A percentile compares a stretch with the other conserved stretches of the same genome.
Conservation (phyloP, 345 rosid species). For the Rhodomyrtus tomentosa region DNA sequence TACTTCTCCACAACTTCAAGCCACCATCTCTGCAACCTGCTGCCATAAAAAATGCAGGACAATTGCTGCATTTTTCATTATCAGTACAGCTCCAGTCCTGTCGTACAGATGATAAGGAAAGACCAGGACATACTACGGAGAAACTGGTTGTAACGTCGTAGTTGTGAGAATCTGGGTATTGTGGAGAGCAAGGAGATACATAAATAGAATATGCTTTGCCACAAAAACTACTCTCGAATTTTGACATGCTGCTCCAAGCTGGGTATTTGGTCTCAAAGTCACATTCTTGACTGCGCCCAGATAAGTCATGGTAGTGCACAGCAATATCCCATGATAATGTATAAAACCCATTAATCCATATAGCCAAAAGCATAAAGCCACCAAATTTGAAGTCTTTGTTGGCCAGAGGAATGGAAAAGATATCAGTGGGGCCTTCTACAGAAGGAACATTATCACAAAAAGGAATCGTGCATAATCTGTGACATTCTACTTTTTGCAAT, state of each 20-base stretch:
- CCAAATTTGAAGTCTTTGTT: constrained; percentile 27
- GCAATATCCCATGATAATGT: constrained; percentile 66
- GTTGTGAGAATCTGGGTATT: constrained; percentile 49
- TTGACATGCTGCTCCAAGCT: constrained; percentile 18
- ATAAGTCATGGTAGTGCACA: constrained; percentile 37
- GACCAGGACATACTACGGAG: constrained; percentile 42
- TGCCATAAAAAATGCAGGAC: constrained; percentile 60
- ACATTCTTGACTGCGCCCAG: constrained; percentile 31
- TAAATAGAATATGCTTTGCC: constrained; percentile 40
- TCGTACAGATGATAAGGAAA: constrained; percentile 15
- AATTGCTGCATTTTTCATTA: constrained; percentile 12
- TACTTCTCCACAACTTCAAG: constrained; percentile 75
- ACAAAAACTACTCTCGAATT: constrained; percentile 35
- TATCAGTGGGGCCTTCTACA: constrained; percentile 47
- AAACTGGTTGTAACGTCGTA: constrained; percentile 49
- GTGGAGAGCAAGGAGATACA: constrained; percentile 46
- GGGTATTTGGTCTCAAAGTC: constrained; percentile 25
- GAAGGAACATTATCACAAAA: constrained; percentile 23
- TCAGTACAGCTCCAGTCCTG: constrained; percentile 12
- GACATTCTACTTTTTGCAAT: constrained; percentile 24
- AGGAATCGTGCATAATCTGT: constrained; percentile 62
- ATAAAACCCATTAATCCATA: constrained; percentile 54
- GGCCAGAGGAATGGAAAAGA: constrained; percentile 48
- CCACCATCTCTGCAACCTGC: constrained; percentile 75
- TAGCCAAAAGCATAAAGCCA: constrained; percentile 59